phyloP scores from a whole-genome alignment of 1,139 yeast genomes.

The Lodderomyces parapsilosis region DNA sequence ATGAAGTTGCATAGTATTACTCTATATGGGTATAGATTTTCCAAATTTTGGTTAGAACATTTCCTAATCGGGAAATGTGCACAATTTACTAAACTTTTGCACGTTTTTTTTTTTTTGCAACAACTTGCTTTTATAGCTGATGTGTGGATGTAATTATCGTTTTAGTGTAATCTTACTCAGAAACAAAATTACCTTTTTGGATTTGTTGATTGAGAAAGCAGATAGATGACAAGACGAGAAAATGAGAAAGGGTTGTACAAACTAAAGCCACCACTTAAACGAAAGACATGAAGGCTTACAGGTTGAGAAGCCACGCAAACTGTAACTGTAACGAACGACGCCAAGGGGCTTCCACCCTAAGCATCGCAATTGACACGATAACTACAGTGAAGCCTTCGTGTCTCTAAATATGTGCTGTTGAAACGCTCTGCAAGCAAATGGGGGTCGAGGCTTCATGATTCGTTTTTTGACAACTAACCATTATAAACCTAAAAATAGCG shows the following conservation, averaged over 20 bases:
- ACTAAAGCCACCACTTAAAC: background rate
- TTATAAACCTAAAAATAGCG: no score
- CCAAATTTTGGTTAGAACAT: background rate
- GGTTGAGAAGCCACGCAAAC: no score
- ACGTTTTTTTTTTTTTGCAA: background rate
- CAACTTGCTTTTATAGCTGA: background rate
- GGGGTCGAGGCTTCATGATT: no score
- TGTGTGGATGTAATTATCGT: background rate
- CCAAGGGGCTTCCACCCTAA: background rate
- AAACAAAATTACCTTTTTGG: background rate
- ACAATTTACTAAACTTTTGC: background rate
- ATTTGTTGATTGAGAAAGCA: background rate
- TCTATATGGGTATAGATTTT: background rate
- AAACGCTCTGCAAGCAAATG: no score
- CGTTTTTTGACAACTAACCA: no score
- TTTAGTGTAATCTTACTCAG: background rate
- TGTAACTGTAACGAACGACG: no score
- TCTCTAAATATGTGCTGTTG: no score
- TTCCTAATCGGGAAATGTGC: conserved; percentile 1
- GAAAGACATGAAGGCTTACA: background rate
- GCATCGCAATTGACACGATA: background rate
- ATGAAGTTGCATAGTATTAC: background rate
- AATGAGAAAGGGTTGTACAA: background rate
- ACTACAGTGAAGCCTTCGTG: no score
- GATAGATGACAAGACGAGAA: background rate